Base-by-base conservation (phyloP, 1,139 yeast species). In the Ogataea hybrid region DNA sequence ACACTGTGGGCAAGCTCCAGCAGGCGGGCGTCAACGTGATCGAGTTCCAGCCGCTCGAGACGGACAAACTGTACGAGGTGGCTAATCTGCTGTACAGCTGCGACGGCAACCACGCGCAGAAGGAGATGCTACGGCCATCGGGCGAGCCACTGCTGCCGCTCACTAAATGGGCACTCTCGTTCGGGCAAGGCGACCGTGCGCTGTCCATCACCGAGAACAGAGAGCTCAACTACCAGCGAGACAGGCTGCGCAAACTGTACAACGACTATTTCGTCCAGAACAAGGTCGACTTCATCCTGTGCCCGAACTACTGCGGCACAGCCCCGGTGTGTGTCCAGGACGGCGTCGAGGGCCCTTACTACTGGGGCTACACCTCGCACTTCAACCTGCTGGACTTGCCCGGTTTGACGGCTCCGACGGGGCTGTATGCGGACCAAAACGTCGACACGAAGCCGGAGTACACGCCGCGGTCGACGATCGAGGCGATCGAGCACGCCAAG, bases 291-390 rank as follows among this genome's bases (percentile, higher is more conserved):
- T 78, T 81, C 54, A 71, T 85, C 43, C 64, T 86, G 37, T 70
- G 82, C 39, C 94, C 95, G 35, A 71, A 80, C 5, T 81, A 81
- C 58, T 77, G 76, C 46, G 84, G 84, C 46, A 84, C 81, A 41
- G 89, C 94, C 5, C 88, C 90, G 16, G 75, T 72, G 39, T 51
- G 62, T 44, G 52, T 55, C 23, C 51, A 56, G 22, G 58, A 59
- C 32, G 64, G 60, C 37, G 78, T 81, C 14, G 81, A 77, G 35
- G 73, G 76, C 41, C 75, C 84, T 10, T 76, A 74, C 58, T 81
- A 82, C 63, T 84, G 94, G 92, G 82, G 87, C 4, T 84, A 83
- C 65, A 82, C 89, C 10, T 63, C 86, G 0, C 71, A 83, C 51
- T 84, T 79, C 71, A 82, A 81, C 58, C 58, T 81, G 42, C 63